These are phyloP conservation scores for Rhizophagus sp. DNA, from an alignment of 192 early-diverging fungal species.

Conservation along the genomic window DNA sequence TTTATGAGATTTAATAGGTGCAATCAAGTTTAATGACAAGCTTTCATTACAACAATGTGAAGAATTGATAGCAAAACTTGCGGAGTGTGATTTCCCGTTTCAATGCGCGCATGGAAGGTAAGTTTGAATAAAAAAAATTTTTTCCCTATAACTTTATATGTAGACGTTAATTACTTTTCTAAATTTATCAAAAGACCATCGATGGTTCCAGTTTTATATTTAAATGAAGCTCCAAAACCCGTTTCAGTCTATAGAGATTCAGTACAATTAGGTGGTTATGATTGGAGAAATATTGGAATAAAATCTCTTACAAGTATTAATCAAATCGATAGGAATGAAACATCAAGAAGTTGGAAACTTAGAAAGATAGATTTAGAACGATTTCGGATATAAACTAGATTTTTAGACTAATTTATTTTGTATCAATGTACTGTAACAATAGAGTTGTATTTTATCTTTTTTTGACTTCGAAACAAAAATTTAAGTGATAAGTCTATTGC, in stretches of 20 bases:
- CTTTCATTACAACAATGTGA: slow-evolving; percentile 52
- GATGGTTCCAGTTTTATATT: slow-evolving; percentile 23
- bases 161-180: background rate
- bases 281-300: background rate
- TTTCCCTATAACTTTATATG: no score
- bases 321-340: background rate
- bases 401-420: background rate
- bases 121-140: background rate
- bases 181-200: slow-evolving; percentile 17
- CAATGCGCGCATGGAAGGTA: slow-evolving; percentile 62
- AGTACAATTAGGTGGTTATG: background rate
- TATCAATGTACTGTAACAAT: no score
- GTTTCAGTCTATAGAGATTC: background rate
- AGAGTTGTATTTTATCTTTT: no score
- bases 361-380: slow-evolving; percentile 4
- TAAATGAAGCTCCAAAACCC: slow-evolving; percentile 3
- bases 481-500: no score
- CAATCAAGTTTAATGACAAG: slow-evolving; percentile 77
- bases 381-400: background rate
- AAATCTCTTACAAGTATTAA: background rate
- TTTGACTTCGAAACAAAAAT: no score
- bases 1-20: slow-evolving; percentile 36
- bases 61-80: slow-evolving; percentile 51
- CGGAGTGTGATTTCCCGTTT: slow-evolving; percentile 61
- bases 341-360: background rate